phyloP scores from a whole-genome alignment of 2,329 filamentous ascomycete species.

The Colletotrichum sp. region DNA sequence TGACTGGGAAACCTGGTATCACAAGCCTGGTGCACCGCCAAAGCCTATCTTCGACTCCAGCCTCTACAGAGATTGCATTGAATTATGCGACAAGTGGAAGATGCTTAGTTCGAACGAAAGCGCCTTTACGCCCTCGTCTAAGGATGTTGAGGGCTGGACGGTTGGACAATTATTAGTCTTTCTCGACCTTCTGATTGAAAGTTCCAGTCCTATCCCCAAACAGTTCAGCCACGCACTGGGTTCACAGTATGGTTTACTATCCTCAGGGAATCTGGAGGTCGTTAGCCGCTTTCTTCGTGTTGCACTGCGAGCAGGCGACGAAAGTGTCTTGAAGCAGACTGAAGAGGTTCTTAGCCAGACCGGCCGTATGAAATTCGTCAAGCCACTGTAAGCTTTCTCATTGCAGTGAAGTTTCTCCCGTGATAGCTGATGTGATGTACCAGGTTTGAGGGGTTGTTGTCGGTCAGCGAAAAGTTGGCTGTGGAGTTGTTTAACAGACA shows the following conservation, averaged over 20 bases:
- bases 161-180: neutral
- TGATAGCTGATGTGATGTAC: neutral
- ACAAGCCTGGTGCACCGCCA: neutral
- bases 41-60: neutral
- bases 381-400: neutral
- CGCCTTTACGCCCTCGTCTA: neutral
- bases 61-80: neutral
- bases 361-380: constrained; percentile 8
- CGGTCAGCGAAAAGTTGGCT: neutral
- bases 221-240: neutral
- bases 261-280: neutral
- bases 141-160: constrained; percentile 3
- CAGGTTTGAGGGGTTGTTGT: neutral
- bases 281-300: neutral
- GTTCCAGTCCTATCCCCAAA: neutral
- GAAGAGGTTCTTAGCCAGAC: neutral
- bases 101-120: neutral
- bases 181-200: neutral
- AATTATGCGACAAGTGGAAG: neutral
- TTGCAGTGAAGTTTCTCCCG: neutral
- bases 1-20: neutral
- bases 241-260: neutral
- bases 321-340: neutral
- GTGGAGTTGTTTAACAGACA: neutral
- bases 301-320: neutral